These are phyloP conservation scores for Apiotrichum sp. DNA, from an alignment of 1,284 basidiomycete genomes.

Conservation along the genomic window DNA sequence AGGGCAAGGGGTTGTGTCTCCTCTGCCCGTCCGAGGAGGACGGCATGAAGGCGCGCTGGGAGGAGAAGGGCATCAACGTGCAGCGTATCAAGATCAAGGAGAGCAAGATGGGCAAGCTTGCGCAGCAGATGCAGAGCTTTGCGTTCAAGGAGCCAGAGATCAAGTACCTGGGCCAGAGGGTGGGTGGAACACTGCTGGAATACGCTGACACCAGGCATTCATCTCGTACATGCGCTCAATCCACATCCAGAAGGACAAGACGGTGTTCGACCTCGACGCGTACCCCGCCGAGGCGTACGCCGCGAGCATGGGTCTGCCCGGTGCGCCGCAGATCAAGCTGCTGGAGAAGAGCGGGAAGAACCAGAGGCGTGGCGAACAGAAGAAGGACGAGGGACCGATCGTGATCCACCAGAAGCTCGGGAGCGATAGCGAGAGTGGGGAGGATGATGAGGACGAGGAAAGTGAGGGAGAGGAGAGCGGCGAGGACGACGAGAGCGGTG, in stretches of 20 bases:
- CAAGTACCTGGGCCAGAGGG: slow-evolving; percentile 91
- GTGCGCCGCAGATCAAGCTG: slow-evolving; percentile 94
- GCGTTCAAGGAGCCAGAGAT: slow-evolving; percentile 95
- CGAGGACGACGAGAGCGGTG: slow-evolving; percentile 21
- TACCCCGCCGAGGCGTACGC: slow-evolving; percentile 81
- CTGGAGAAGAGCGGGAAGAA: slow-evolving; percentile 36
- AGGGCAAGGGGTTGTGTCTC: slow-evolving; percentile 79
- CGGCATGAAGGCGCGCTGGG: slow-evolving; percentile 70
- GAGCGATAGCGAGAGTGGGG: slow-evolving; percentile 14
- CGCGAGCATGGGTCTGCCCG: slow-evolving; percentile 83
- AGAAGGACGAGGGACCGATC: slow-evolving; percentile 19
- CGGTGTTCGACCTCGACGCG: slow-evolving; percentile 77
- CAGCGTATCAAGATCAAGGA: slow-evolving; percentile 83
- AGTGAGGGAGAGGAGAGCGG: slow-evolving; percentile 20
- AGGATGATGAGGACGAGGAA: slow-evolving; percentile 21
- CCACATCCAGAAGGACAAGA: slow-evolving; percentile 89
- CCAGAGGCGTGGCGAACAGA: slow-evolving; percentile 23
- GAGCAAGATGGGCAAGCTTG: slow-evolving; percentile 76
- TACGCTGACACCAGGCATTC: slow-evolving; percentile 62
- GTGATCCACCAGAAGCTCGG: slow-evolving; percentile 15
- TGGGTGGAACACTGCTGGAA: slow-evolving; percentile 47
- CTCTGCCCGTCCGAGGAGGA: slow-evolving; percentile 86
- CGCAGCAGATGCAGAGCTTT: slow-evolving; percentile 84
- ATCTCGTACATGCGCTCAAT: slow-evolving; percentile 93
- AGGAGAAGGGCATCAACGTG: slow-evolving; percentile 67